phyloP scores from a whole-genome alignment of 2,329 filamentous ascomycete species.

The Verticillium nubilum region DNA sequence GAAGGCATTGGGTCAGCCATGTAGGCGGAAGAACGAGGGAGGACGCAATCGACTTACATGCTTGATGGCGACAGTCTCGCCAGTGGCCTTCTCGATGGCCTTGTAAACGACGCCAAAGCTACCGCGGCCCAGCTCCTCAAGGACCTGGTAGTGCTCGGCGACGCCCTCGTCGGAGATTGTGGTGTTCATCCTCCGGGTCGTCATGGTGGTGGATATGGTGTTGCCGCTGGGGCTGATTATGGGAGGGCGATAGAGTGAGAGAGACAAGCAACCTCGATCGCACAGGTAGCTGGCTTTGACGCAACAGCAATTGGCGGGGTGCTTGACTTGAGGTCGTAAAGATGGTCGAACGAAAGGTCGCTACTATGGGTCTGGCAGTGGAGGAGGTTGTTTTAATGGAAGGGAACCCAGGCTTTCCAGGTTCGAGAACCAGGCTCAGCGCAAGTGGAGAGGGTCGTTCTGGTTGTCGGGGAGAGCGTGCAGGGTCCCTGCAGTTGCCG shows the following conservation, averaged over 20 bases:
- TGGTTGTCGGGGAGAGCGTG: constrained; percentile 13
- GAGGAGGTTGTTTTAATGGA: constrained; percentile 6
- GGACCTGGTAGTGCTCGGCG: constrained; percentile 84
- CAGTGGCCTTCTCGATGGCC: constrained; percentile 83
- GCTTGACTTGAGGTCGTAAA: not conserved
- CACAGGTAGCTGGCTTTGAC: not conserved
- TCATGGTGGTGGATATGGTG: constrained; percentile 33
- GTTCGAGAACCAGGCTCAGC: not conserved
- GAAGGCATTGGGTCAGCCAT: constrained; percentile 4
- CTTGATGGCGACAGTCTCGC: constrained; percentile 94
- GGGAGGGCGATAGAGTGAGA: constrained; percentile 4
- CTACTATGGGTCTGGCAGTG: constrained; percentile 8
- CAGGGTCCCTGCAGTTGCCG: not conserved
- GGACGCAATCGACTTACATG: constrained; percentile 57
- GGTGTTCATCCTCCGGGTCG: constrained; percentile 12
- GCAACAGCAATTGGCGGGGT: not conserved
- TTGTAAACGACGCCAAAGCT: constrained; percentile 98
- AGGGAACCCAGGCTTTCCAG: not conserved
- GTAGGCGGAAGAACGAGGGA: not conserved
- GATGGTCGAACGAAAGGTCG: constrained; percentile 4
- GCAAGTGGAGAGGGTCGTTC: constrained; percentile 2
- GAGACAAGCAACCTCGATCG: not conserved
- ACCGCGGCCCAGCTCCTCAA: constrained; percentile 93
- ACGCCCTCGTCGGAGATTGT: constrained; percentile 52
- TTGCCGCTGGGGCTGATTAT: not conserved